phyloP scores from a whole-genome alignment of 371 early-diverging fungal genomes.

The Syncephalis fuscata region DNA sequence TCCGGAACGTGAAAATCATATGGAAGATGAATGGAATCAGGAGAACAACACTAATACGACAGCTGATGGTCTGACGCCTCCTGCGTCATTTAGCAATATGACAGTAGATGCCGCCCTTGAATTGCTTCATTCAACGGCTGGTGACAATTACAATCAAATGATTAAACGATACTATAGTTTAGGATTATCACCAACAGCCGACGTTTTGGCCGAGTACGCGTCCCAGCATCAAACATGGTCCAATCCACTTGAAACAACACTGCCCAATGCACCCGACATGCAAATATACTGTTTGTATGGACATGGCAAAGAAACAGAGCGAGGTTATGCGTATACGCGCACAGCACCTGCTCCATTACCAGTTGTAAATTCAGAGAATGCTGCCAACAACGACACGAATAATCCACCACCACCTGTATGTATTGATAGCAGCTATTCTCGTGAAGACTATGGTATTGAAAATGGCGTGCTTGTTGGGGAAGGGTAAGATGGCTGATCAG shows the following conservation, averaged over 20 bases:
- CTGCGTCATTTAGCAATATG: constrained; percentile 14
- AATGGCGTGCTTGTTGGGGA: constrained; percentile 33
- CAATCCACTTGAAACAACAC: constrained; percentile 66
- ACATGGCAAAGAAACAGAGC: constrained; percentile 58
- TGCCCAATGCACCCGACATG: constrained; percentile 70
- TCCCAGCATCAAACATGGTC: constrained; percentile 55
- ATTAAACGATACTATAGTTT: constrained; percentile 40
- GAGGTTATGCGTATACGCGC: constrained; percentile 39
- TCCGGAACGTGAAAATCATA: background rate
- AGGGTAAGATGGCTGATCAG: constrained; percentile 16
- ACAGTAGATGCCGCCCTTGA: constrained; percentile 34
- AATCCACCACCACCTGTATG: constrained; percentile 2
- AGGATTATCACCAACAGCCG: constrained; percentile 26
- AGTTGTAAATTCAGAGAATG: no score
- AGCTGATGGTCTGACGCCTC: constrained; percentile 4
- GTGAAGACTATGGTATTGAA: constrained; percentile 19
- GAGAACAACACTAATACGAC: constrained; percentile 8
- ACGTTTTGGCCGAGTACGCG: constrained; percentile 9
- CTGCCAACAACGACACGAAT: background rate
- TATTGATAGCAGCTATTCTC: constrained; percentile 22
- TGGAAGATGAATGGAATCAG: background rate
- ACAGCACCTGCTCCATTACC: no score
- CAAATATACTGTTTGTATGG: constrained; percentile 77
- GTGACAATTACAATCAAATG: constrained; percentile 24
- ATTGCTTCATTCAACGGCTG: constrained; percentile 29